phyloP scores from a whole-genome alignment of 257 asterid species.

The Marsdenia floribunda region DNA sequence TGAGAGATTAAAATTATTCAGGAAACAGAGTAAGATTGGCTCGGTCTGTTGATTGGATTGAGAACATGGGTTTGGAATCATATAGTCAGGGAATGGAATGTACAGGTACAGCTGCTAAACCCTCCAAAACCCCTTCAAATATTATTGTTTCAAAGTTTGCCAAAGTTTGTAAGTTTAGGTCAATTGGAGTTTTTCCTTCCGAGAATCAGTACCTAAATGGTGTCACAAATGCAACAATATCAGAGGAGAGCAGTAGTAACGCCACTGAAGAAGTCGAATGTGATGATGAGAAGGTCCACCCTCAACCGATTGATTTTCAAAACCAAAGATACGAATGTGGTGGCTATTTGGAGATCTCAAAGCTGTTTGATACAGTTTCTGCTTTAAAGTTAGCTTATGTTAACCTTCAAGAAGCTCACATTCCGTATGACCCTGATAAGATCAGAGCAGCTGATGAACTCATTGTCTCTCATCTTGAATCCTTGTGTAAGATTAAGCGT shows the following conservation, averaged over 20 bases:
- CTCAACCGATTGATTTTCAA: conserved; percentile 18
- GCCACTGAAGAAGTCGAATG: conserved; percentile 27
- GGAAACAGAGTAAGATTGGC: conserved; percentile 4
- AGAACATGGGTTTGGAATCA: conserved; percentile 39
- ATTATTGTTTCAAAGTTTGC: conserved; percentile 44
- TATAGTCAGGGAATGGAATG: conserved; percentile 37
- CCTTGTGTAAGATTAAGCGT: conserved; percentile 45
- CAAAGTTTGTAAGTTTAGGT: conserved; percentile 50
- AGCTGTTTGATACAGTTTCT: conserved; percentile 52
- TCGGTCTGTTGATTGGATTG: conserved; percentile 24
- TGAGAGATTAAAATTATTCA: conserved; percentile 10
- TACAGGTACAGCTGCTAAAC: conserved; percentile 45
- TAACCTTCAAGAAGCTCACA: conserved; percentile 74
- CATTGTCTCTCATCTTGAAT: conserved; percentile 42
- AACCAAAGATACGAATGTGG: conserved; percentile 25
- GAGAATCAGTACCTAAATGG: conserved; percentile 24
- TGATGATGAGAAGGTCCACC: conserved; percentile 22
- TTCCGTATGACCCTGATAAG: conserved; percentile 59
- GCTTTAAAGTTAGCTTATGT: conserved; percentile 60
- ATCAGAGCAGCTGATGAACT: conserved; percentile 55
- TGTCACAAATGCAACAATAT: conserved; percentile 13
- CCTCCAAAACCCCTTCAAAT: conserved; percentile 46
- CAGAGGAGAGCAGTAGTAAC: conserved; percentile 31
- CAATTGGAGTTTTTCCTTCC: conserved; percentile 63
- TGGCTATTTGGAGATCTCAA: conserved; percentile 38